Evolutionary conservation across 371 early-diverging fungal genomes (phyloP), one percentile per base, ranked within the genome.

Genomic region (Haplosporangium sp.): DNA sequence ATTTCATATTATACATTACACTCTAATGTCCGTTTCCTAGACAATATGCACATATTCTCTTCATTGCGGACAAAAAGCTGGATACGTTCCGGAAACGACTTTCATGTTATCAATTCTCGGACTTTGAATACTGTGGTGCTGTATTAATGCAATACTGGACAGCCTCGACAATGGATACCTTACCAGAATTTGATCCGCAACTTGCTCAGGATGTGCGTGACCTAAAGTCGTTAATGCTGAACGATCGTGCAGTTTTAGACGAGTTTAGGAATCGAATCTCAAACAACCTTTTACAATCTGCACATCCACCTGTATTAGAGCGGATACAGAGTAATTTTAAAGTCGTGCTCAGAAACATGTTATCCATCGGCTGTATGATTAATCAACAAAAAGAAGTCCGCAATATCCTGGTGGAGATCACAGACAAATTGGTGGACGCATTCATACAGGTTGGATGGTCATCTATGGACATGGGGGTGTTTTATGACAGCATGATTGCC

Each of bases 21-120:
- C 57, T 34, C 11, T 17, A 39, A 37, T 59, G 4, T 15, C 60
- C 45, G 10, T 15, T 3, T 47, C 2, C 38, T 27, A 83, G 83
- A 7, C 78, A 77, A 69, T 92, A 92, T 75, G 88, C 88, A 0
- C 82, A 87, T 57, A 83, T 91, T 61, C 84, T 90, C 20, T 92
- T 89, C 72, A 85, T 91, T 69, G 86, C 85, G 40, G 71, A 83
- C 67, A 86, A 89, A 62, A 86, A 88, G n/a, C 67, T 91, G 35
- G 91, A 91, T 61, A 90, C 91, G 4, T 85, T 86, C 44, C 88
- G 90, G 75, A 88, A 88, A 69, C 87, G 86, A 71, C 83, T 91
- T 11, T 63, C 83, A 8, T 68, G 84, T 59, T 82, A 85, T 60
- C 74, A 76, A 20, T 90, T 88, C 67, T 40, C 68, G 27, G 91